These are phyloP conservation scores for Histomonas meleagridis DNA, from an alignment of 208 protist genomes.

Conservation along the genomic window DNA sequence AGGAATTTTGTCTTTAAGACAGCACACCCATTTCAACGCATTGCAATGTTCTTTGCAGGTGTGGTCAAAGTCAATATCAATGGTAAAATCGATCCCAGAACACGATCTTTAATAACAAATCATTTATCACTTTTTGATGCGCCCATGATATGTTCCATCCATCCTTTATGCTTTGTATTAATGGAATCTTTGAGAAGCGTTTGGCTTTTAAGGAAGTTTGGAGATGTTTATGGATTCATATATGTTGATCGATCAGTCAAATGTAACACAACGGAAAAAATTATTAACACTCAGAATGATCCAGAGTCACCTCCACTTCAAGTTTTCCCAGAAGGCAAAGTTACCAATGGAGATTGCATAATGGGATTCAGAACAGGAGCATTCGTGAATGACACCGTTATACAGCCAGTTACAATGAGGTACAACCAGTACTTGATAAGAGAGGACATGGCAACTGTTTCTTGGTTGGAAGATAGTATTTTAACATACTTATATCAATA, in stretches of 20 bases:
- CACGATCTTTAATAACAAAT: background rate
- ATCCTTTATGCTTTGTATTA: background rate
- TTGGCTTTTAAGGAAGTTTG: background rate
- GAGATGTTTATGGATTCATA: background rate
- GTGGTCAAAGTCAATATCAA: background rate
- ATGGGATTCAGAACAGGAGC: background rate
- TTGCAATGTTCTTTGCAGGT: background rate
- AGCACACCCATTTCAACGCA: background rate
- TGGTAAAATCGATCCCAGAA: background rate
- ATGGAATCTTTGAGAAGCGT: background rate
- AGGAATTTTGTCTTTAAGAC: background rate
- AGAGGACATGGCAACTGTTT: background rate
- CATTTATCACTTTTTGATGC: background rate
- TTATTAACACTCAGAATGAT: background rate
- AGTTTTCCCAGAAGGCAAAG: constrained; percentile 26
- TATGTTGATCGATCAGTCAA: constrained; percentile 8
- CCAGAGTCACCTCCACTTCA: background rate
- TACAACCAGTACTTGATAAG: background rate
- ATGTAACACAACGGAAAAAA: background rate
- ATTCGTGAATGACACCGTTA: background rate
- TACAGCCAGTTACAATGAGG: background rate
- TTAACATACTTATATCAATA: background rate
- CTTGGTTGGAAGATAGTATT: background rate
- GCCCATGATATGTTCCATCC: background rate
- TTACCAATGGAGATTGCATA: constrained; percentile 9